Evolutionary conservation across 1,139 yeast species (phyloP), one percentile per base, ranked within the genome.

Genomic region (Debaryomyces coudertii): DNA sequence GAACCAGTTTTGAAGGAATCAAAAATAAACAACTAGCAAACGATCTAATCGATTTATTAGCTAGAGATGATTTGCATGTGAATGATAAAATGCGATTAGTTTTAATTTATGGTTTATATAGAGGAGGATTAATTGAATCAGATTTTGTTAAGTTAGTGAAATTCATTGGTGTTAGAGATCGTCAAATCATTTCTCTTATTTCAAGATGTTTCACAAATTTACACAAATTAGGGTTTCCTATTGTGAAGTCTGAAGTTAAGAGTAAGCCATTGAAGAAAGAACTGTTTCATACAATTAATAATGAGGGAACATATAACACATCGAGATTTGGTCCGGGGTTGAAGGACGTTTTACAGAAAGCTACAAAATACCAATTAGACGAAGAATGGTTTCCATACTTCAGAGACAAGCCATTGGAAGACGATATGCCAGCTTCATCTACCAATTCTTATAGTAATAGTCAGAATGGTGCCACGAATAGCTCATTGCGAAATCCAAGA

Each of bases 71-170:
- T 43, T 70, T 82, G 43, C 73, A 70, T 22, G 71, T 76, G 18
- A 75, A 78, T 40, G 95, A 90, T 57, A 89, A 89, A 60, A 73
- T 90, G 53, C 78, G 99, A 50, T 72, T 88, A 37, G 79, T 93
- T n/a, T 71, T 89, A 25, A 69, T 87, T 4, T 93, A 93, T 64
- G 87, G 92, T 1, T 65, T 90, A 33, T 87, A 84, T 63, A 76
- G 98, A 53, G 93, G 95, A 4, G 99, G 99, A 0, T 71, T 93
- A 24, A 76, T 89, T 14, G 86, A 84, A 54, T 63, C 76, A 7
- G 99, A 93, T 68, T 81, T 87, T 53, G 68, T 71, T 43, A 90
- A 93, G 59, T 67, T 93, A 37, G 77, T 85, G 40, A 69, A 76
- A 45, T 95, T 92, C 58, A 80, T 88, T 41, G 87, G 85, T 0